Evolutionary conservation across 2,329 filamentous ascomycete species (phyloP).

Genomic region (Hymenoscyphus occultus): DNA sequence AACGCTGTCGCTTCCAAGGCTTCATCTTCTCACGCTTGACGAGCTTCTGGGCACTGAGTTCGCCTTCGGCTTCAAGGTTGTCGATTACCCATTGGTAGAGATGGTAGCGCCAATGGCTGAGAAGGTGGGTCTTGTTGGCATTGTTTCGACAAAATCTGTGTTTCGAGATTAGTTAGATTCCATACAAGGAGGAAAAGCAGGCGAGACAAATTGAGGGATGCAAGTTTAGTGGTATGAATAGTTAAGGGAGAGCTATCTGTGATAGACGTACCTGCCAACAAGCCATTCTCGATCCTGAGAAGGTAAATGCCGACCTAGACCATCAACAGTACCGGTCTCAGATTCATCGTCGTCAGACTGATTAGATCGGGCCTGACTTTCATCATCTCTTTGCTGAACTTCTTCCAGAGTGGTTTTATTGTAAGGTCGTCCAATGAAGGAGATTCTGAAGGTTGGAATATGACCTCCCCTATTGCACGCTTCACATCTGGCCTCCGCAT

Average conservation of each 20-base stretch:
- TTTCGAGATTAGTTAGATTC: background rate
- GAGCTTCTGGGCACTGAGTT: constrained; percentile 56
- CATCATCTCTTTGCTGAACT: constrained; percentile 46
- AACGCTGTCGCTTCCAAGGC: constrained; percentile 54
- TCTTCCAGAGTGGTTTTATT: constrained; percentile 63
- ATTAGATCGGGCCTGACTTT: constrained; percentile 42
- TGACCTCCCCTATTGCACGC: constrained; percentile 67
- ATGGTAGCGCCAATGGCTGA: constrained; percentile 73
- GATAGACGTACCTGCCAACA: constrained; percentile 45
- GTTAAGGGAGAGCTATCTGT: background rate
- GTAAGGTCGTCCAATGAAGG: constrained; percentile 65
- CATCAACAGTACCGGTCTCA: constrained; percentile 38
- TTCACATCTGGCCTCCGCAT: constrained; percentile 41
- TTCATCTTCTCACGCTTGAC: constrained; percentile 60
- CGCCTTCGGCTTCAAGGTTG: constrained; percentile 56
- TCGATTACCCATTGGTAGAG: constrained; percentile 70
- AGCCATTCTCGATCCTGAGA: constrained; percentile 47
- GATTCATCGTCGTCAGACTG: constrained; percentile 31
- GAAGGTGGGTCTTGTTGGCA: constrained; percentile 66
- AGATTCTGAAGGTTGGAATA: constrained; percentile 61
- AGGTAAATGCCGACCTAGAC: constrained; percentile 46
- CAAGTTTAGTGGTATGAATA: no score
- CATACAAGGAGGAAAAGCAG: no score
- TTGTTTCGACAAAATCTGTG: constrained; percentile 54
- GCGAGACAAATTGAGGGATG: background rate